Percentiles rank a stretch among this genome's conserved stretches.
These are phyloP conservation scores for Aaosphaeria arxii DNA, from an alignment of 2,329 filamentous ascomycete species.

Conservation along the genomic window DNA sequence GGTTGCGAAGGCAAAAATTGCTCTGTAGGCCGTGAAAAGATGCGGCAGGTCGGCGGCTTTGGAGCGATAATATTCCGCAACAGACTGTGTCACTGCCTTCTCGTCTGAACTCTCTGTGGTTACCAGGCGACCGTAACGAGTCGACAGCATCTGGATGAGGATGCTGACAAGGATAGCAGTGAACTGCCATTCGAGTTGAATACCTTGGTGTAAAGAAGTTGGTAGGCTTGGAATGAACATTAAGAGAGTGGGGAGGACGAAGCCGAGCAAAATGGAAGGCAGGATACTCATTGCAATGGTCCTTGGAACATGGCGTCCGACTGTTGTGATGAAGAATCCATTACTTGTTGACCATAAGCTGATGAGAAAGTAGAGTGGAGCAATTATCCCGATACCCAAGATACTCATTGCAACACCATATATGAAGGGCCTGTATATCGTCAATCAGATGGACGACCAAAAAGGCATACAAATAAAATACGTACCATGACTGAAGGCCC, in stretches of 20 bases:
- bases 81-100: too few species aligned
- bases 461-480: not conserved
- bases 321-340: not conserved
- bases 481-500: not conserved
- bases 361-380: not conserved
- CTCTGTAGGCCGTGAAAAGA: too few species aligned
- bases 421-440: not conserved
- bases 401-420: not conserved
- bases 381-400: not conserved
- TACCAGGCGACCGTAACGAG: too few species aligned
- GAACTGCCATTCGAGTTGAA: too few species aligned
- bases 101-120: too few species aligned
- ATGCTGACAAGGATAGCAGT: too few species aligned
- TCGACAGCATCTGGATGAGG: too few species aligned
- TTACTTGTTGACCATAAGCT: not conserved
- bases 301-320: not conserved
- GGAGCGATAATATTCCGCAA: too few species aligned
- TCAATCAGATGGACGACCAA: not conserved
- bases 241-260: not conserved
- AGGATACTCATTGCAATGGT: not conserved
- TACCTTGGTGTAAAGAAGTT: too few species aligned
- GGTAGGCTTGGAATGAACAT: not conserved
- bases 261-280: not conserved
- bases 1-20: too few species aligned
- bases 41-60: too few species aligned